Conservation (phyloP, 495 filamentous ascomycete species). For the Aspergillus campestris region DNA sequence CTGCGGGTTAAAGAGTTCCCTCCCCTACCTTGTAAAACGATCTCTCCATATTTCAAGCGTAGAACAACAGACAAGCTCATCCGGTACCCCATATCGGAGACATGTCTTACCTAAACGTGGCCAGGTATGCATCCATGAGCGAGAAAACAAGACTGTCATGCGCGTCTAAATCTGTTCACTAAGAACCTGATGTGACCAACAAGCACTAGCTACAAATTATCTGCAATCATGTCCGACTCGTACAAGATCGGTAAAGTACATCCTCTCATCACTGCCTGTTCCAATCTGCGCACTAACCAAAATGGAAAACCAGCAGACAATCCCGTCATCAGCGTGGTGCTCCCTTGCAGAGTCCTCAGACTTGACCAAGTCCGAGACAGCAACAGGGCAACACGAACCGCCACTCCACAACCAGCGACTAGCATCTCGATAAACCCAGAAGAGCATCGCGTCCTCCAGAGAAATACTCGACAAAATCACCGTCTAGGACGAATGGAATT, state of each 20-base stretch:
- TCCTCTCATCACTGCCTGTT: too few species aligned
- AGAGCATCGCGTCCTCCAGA: conserved; percentile 48
- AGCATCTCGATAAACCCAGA: too few species aligned
- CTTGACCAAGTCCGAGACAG: too few species aligned
- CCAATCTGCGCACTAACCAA: background rate
- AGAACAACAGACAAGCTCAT: conserved; percentile 9
- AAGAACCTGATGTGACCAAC: too few species aligned
- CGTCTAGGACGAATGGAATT: conserved; percentile 46
- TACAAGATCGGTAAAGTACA: conserved; percentile 33
- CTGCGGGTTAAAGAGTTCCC: too few species aligned
- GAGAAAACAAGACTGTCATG: conserved; percentile 28
- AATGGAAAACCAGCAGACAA: conserved; percentile 17
- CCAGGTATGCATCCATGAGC: conserved; percentile 33
- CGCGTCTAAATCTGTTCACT: conserved; percentile 54
- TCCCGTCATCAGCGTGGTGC: conserved; percentile 47
- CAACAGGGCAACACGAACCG: conserved; percentile 43
- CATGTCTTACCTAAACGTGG: conserved; percentile 50
- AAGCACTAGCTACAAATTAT: conserved; percentile 40
- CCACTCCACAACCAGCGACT: conserved; percentile 46
- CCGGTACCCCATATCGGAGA: conserved; percentile 39
- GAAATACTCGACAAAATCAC: conserved; percentile 49
- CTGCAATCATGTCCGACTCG: conserved; percentile 42
- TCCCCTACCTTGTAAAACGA: too few species aligned
- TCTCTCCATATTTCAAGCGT: too few species aligned
- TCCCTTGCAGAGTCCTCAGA: conserved; percentile 10